Percentiles rank a stretch among this genome's conserved stretches.
phyloP scores from a whole-genome alignment of 2,329 filamentous ascomycete genomes.

The Fusarium chlamydosporum region DNA sequence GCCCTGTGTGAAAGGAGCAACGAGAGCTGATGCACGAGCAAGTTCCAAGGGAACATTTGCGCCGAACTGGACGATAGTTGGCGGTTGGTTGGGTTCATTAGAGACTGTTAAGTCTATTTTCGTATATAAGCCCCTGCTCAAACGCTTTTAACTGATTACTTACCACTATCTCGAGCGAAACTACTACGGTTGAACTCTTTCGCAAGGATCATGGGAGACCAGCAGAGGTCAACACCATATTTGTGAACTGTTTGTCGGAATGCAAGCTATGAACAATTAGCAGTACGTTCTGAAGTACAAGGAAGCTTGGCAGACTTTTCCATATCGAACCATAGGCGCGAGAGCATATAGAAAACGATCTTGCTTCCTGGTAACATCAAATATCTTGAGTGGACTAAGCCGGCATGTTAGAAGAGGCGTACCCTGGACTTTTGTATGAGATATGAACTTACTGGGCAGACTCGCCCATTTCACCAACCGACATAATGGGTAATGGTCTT shows the following conservation, averaged over 20 bases:
- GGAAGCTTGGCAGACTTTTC: conserved; percentile 60
- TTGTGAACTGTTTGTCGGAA: conserved; percentile 76
- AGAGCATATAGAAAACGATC: conserved; percentile 70
- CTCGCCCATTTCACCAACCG: conserved; percentile 32
- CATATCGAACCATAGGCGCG: conserved; percentile 78
- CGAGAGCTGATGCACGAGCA: conserved; percentile 72
- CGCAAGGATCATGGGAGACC: conserved; percentile 80
- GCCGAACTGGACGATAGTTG: conserved; percentile 78
- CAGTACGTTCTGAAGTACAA: background rate
- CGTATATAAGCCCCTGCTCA: conserved; percentile 1
- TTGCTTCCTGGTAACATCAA: conserved; percentile 67
- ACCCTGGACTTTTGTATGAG: conserved; percentile 36
- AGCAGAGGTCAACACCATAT: conserved; percentile 76
- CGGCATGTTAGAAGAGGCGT: conserved; percentile 33
- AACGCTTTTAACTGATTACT: conserved; percentile 15
- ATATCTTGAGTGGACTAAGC: conserved; percentile 70
- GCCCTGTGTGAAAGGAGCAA: conserved; percentile 72
- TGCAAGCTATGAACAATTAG: conserved; percentile 65
- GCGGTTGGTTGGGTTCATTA: conserved; percentile 65
- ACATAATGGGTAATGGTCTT: conserved; percentile 27
- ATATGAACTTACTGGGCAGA: conserved; percentile 45
- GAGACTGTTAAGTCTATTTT: conserved; percentile 71
- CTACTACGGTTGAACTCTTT: conserved; percentile 76
- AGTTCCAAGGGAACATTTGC: conserved; percentile 73
- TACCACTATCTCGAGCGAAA: conserved; percentile 72